These are phyloP conservation scores for Sanghuangporus baumii DNA, from an alignment of 1,284 basidiomycete species.

Conservation along the genomic window DNA sequence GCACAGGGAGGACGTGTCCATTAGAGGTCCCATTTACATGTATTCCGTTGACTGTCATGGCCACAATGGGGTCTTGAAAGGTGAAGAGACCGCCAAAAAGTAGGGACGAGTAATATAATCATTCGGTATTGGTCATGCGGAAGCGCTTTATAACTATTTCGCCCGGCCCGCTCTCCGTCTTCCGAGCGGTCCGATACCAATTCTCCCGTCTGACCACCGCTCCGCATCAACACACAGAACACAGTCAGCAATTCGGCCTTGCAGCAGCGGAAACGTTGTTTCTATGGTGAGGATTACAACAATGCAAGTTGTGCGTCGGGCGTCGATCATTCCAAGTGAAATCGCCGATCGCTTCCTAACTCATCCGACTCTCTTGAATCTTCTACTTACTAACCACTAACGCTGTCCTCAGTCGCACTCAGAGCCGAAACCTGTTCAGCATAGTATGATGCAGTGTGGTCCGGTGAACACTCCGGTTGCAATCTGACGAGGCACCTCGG, in stretches of 20 bases:
- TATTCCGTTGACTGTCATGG: conserved; percentile 4
- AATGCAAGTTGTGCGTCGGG: too few relatives aligned
- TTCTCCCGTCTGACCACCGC: neutral
- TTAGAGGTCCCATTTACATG: conserved; percentile 4
- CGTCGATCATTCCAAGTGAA: too few relatives aligned
- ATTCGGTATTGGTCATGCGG: neutral
- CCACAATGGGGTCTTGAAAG: neutral
- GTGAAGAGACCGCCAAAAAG: neutral
- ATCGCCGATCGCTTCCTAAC: too few relatives aligned
- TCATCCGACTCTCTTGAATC: too few relatives aligned
- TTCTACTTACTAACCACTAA: too few relatives aligned
- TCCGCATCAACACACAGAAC: neutral
- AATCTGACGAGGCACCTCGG: neutral
- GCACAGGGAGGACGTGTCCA: conserved; percentile 22
- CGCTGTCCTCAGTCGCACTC: too few relatives aligned
- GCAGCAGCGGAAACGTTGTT: neutral
- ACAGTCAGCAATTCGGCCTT: neutral
- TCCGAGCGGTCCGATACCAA: neutral
- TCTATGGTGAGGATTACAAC: neutral
- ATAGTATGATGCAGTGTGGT: too few relatives aligned
- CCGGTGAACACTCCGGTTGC: too few relatives aligned
- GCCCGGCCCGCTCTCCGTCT: neutral
- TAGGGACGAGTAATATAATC: neutral
- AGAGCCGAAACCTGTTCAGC: too few relatives aligned
- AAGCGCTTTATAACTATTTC: neutral